These are phyloP conservation scores for Quercus ilex DNA, from an alignment of 306 rosid genomes.

Conservation along the genomic window DNA sequence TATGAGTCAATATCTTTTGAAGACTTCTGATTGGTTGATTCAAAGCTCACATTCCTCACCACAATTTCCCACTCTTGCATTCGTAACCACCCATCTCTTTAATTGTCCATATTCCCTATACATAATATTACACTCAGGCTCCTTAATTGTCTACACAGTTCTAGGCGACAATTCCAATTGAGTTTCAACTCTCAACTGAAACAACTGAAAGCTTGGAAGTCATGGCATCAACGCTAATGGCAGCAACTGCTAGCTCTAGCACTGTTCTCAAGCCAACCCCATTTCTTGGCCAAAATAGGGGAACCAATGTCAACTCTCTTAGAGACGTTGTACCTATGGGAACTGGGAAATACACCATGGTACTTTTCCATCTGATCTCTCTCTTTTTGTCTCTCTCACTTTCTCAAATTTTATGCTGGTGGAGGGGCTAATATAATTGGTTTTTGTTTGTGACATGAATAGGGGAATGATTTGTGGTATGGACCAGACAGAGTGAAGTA, in stretches of 20 bases:
- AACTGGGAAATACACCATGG: slow-evolving; percentile 77
- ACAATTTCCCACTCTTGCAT: slow-evolving; percentile 13
- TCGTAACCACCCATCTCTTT: slow-evolving; percentile 26
- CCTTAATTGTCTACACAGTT: slow-evolving; percentile 21
- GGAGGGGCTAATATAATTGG: not conserved
- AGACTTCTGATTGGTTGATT: slow-evolving; percentile 59
- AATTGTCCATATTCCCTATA: not conserved
- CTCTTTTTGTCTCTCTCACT: not conserved
- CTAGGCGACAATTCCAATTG: not conserved
- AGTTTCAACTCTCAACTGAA: slow-evolving; percentile 1
- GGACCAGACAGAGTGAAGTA: slow-evolving; percentile 89
- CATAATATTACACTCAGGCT: slow-evolving; percentile 3
- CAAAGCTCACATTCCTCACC: slow-evolving; percentile 45
- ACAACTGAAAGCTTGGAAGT: slow-evolving; percentile 18
- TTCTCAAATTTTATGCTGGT: not conserved
- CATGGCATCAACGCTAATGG: slow-evolving; percentile 62
- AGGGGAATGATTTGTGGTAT: slow-evolving; percentile 84
- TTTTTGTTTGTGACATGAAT: slow-evolving; percentile 15
- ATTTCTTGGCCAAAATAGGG: slow-evolving; percentile 66
- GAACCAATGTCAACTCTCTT: slow-evolving; percentile 45
- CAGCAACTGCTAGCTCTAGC: slow-evolving; percentile 69
- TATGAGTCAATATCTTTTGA: slow-evolving; percentile 56
- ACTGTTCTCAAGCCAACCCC: slow-evolving; percentile 64
- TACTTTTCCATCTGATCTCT: slow-evolving; percentile 15
- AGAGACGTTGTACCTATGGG: slow-evolving; percentile 77